phyloP scores from a whole-genome alignment of 345 rosid genomes.

The Melaleuca alternifolia region DNA sequence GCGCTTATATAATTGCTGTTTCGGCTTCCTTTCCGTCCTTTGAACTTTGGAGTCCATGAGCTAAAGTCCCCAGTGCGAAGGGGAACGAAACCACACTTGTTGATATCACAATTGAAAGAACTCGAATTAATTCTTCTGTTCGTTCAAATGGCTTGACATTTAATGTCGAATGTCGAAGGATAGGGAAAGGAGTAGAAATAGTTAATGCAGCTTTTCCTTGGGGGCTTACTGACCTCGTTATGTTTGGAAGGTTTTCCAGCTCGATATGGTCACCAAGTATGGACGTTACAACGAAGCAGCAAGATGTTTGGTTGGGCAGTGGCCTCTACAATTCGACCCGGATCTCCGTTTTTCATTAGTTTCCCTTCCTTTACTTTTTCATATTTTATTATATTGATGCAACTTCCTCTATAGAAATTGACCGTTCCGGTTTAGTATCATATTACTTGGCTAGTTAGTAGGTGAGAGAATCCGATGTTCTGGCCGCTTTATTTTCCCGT shows the following conservation, averaged over 20 bases:
- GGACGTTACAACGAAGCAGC: not conserved
- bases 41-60: too few relatives aligned
- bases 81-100: too few relatives aligned
- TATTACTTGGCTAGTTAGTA: not conserved
- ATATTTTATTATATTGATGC: not conserved
- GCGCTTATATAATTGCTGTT: not conserved
- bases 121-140: too few relatives aligned
- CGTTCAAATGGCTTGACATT: too few relatives aligned
- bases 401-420: slow-evolving; percentile 5
- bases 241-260: not conserved
- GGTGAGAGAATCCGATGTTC: slow-evolving; percentile 7
- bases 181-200: not conserved
- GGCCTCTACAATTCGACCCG: not conserved
- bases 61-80: too few relatives aligned
- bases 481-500: not conserved
- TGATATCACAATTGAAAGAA: too few relatives aligned
- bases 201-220: not conserved
- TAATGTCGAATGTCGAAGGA: not conserved
- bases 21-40: too few relatives aligned
- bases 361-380: not conserved
- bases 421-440: slow-evolving; percentile 29
- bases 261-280: not conserved
- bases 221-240: not conserved
- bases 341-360: not conserved
- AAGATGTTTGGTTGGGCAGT: not conserved